These are phyloP conservation scores for Eragrostis tef DNA, from an alignment of 202 grass and related monocot genomes.

Conservation along the genomic window DNA sequence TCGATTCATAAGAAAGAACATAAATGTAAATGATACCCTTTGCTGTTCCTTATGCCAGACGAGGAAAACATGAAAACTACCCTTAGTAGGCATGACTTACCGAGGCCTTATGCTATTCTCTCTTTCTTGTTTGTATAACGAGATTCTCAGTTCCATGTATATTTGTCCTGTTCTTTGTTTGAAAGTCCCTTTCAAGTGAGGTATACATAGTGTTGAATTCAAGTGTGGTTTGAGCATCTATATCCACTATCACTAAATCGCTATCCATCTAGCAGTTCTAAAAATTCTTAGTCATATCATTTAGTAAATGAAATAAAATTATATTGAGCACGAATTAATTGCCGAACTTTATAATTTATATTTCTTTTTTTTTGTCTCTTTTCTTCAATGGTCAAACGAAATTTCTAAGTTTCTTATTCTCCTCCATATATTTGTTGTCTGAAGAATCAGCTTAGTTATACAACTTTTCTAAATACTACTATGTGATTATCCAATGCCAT, in stretches of 20 bases:
- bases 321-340: constrained; percentile 24
- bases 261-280: background rate
- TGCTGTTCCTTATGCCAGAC: constrained; percentile 8
- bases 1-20: background rate
- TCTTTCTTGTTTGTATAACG: constrained; percentile 13
- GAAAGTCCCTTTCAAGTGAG: constrained; percentile 9
- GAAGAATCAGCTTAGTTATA: background rate
- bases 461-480: constrained; percentile 9
- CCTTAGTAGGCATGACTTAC: constrained; percentile 22
- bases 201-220: constrained; percentile 11
- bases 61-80: constrained; percentile 5
- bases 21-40: constrained; percentile 10
- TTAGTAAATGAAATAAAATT: constrained; percentile 36
- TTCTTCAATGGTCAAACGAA: constrained; percentile 14
- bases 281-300: background rate
- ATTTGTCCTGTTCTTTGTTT: background rate
- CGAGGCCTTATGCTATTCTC: background rate
- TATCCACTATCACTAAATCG: background rate
- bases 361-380: background rate
- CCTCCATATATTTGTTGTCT: background rate
- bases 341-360: constrained; percentile 4
- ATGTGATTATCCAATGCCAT: constrained; percentile 28
- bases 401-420: constrained; percentile 9
- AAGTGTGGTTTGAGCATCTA: background rate
- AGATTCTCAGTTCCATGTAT: background rate